These are phyloP conservation scores for Podospora australis DNA, from an alignment of 495 filamentous ascomycete genomes.

Conservation along the genomic window DNA sequence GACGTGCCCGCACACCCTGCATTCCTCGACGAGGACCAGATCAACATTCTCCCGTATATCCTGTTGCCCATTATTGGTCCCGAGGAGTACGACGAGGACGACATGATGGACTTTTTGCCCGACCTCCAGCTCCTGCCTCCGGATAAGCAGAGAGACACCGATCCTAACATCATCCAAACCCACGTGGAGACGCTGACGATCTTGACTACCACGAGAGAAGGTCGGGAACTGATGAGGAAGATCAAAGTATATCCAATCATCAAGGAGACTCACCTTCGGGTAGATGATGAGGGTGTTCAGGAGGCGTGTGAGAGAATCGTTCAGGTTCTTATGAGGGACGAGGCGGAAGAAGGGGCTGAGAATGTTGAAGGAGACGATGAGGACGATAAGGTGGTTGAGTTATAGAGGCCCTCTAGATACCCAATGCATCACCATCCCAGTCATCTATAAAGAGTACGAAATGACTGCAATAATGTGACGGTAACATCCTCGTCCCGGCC, in stretches of 20 bases:
- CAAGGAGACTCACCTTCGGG: slow-evolving; percentile 72
- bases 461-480: too few species aligned
- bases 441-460: too few species aligned
- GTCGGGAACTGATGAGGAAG: slow-evolving; percentile 62
- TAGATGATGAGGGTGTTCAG: slow-evolving; percentile 72
- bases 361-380: slow-evolving; percentile 37
- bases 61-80: slow-evolving; percentile 59
- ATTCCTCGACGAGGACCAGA: slow-evolving; percentile 60
- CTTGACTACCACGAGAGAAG: slow-evolving; percentile 70
- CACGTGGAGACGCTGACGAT: slow-evolving; percentile 84
- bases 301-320: slow-evolving; percentile 87
- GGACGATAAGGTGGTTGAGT: slow-evolving; percentile 39
- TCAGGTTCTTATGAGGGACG: slow-evolving; percentile 86
- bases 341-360: slow-evolving; percentile 52
- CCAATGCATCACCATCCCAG: too few species aligned
- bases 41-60: slow-evolving; percentile 81
- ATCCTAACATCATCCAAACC: slow-evolving; percentile 67
- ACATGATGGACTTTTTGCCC: slow-evolving; percentile 70
- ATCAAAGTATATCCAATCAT: slow-evolving; percentile 86
- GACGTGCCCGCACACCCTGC: slow-evolving; percentile 62
- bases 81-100: slow-evolving; percentile 62
- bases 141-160: slow-evolving; percentile 76
- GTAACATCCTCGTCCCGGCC: too few species aligned
- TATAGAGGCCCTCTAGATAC: slow-evolving; percentile 20
- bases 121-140: slow-evolving; percentile 84